Base-by-base conservation (phyloP, 140 eudicot genomes). In the Cichorium intybus region DNA sequence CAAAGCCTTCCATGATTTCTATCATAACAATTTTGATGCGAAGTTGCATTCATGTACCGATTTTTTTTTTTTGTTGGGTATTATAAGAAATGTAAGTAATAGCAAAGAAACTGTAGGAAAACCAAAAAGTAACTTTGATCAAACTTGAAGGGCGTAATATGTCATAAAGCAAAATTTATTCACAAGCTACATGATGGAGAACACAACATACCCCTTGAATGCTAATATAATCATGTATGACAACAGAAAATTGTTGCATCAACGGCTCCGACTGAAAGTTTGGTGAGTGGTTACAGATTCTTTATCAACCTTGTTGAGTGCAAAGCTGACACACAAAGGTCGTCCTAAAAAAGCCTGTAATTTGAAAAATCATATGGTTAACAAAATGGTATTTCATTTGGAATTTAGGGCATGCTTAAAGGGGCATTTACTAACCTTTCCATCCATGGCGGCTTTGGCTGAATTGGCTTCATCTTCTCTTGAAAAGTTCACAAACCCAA, bases 391-490 rank as follows among this genome's bases (percentile, higher is more conserved):
- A 37, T 22, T n/a, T 7, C 26, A n/a, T 51, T 53, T 16, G 33
- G 54, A 17, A 49, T 29, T 39, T 26, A 34, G 3, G 41, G 60
- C 6, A 66, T 23, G 11, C 1, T 16, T 12, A 20, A 66, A 57
- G 4, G 53, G 22, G 26, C 27, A 49, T 37, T 53, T 43, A 26
- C 68, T 48, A 34, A 82, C 89, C 95, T 87, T 87, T 46, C 96
- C 92, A 72, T 87, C 96, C 96, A 87, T 87, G 57, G 93, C 87
- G 60, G 81, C 89, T 73, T 82, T 87, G 10, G 93, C 96, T 52
- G 72, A 74, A 67, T 37, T 64, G 21, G 93, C 96, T 26, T 81
- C 92, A 17, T 82, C 89, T 61, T 75, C 89, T 5, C 50, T 82
- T 1, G 85, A 69, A 69, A 87, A 87, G 51, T 81, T 46, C 14